Evolutionary conservation across 352 stramenopile species (phyloP).

Genomic region (Phytophthora meadii): DNA sequence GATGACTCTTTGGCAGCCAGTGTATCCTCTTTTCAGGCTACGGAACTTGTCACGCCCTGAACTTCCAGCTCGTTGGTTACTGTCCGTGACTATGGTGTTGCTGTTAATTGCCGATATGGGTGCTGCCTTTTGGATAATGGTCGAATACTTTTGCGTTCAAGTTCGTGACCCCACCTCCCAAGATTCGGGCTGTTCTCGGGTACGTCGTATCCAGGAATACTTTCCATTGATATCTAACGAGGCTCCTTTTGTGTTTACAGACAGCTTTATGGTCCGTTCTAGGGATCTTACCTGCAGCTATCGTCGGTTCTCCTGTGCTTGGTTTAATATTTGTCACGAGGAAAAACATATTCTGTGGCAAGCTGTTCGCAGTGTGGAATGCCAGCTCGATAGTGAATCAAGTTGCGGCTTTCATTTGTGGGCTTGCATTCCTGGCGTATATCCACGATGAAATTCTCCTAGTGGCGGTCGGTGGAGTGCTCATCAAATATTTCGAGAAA

Average conservation of each 20-base stretch:
- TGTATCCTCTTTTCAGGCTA: conserved; percentile 70
- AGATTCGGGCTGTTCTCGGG: conserved; percentile 79
- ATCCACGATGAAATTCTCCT: conserved; percentile 80
- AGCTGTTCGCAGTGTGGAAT: conserved; percentile 79
- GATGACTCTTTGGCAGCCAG: conserved; percentile 43
- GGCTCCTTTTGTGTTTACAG: conserved; percentile 35
- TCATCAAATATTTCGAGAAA: conserved; percentile 81
- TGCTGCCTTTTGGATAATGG: conserved; percentile 76
- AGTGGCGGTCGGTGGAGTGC: conserved; percentile 52
- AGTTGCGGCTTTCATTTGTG: conserved; percentile 64
- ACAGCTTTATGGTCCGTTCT: conserved; percentile 66
- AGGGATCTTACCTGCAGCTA: conserved; percentile 63
- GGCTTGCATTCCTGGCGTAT: conserved; percentile 62
- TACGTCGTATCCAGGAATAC: conserved; percentile 34
- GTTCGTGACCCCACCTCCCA: conserved; percentile 74
- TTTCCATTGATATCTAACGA: conserved; percentile 9
- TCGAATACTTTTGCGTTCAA: conserved; percentile 91
- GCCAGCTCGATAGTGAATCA: conserved; percentile 76
- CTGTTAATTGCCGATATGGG: conserved; percentile 73
- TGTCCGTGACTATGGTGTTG: conserved; percentile 62
- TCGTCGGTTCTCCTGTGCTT: conserved; percentile 66
- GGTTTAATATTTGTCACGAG: conserved; percentile 73
- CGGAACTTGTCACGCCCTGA: conserved; percentile 49
- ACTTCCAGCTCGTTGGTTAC: conserved; percentile 42
- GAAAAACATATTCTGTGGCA: conserved; percentile 82